These are phyloP conservation scores for Xylaria sp. DNA, from an alignment of 2,329 filamentous ascomycete species.

Conservation along the genomic window DNA sequence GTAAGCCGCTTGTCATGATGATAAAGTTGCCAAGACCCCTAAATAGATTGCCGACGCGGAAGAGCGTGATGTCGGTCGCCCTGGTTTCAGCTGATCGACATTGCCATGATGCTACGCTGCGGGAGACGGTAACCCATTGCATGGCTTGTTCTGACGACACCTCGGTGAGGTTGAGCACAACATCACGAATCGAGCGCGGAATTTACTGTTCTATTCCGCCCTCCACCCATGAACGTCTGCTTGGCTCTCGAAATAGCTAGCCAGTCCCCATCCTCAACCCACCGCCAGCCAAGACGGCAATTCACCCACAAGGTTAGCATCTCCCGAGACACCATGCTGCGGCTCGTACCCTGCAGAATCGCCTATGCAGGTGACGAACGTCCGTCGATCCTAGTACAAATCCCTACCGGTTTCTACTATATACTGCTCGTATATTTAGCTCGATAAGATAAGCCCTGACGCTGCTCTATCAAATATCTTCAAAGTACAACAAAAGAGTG, in stretches of 20 bases:
- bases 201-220: neutral
- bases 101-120: slow-evolving; percentile 8
- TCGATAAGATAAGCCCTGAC: neutral
- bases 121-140: neutral
- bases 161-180: slow-evolving; percentile 3
- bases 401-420: neutral
- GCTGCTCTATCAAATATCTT: neutral
- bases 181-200: slow-evolving; percentile 2
- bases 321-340: slow-evolving; percentile 16
- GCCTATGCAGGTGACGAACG: slow-evolving; percentile 11
- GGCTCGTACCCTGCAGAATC: slow-evolving; percentile 19
- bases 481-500: neutral
- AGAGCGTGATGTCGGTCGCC: slow-evolving; percentile 26
- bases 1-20: slow-evolving; percentile 38
- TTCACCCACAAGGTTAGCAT: slow-evolving; percentile 8
- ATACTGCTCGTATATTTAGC: neutral
- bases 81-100: slow-evolving; percentile 34
- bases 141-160: neutral
- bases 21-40: slow-evolving; percentile 32
- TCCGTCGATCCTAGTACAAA: neutral
- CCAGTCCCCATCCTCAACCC: neutral
- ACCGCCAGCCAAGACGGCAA: slow-evolving; percentile 15
- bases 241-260: slow-evolving; percentile 1
- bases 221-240: neutral
- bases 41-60: slow-evolving; percentile 26